Evolutionary conservation across 306 rosid species (phyloP), one percentile per base, ranked within the genome.

Genomic region (Glycine latifolia): DNA sequence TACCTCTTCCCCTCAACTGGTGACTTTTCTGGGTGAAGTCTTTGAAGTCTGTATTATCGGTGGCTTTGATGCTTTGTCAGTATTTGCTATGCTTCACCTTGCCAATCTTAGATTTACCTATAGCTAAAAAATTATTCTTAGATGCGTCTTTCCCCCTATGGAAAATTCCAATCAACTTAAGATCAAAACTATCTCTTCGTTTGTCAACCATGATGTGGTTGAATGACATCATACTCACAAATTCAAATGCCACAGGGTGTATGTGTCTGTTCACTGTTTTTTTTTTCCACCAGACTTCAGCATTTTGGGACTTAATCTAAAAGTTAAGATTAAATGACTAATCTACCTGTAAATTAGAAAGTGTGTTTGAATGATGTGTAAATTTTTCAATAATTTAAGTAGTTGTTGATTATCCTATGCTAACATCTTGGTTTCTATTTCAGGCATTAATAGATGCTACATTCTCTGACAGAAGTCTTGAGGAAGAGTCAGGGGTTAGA

Each of bases 401-500:
- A 26, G 31, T 26, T 26, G 31, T 74, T 72, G 48, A 37, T 59
- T 15, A 61, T 76, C 81, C 47, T 54, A 9, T 76, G 67, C 67
- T 55, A 50, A 20, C 82, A 17, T 54, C 41, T 49, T 83, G 63
- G 41, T 78, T 73, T 84, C 52, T 63, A 55, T 85, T 86, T 71
- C 90, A 90, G 95, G 95, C 91, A 68, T 82, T 94, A 82, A 71
- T 92, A 73, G 94, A 94, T 74, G 88, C 90, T 73, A 86, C 98
- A 73, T 77, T 92, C 84, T 89, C 91, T 76, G 88, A 85, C 48
- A 83, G 84, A 83, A 85, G 91, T 88, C 95, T 94, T 78, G 88
- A 85, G 71, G 90, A 89, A 63, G 98, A 92, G 83, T 39, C 86
- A 39, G 92, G 94, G 12, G 87, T 94, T 76, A 89, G 95, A 85